Evolutionary conservation across 108 stramenopile species (phyloP).

Genomic region (Nannochloropsis gaditana): DNA sequence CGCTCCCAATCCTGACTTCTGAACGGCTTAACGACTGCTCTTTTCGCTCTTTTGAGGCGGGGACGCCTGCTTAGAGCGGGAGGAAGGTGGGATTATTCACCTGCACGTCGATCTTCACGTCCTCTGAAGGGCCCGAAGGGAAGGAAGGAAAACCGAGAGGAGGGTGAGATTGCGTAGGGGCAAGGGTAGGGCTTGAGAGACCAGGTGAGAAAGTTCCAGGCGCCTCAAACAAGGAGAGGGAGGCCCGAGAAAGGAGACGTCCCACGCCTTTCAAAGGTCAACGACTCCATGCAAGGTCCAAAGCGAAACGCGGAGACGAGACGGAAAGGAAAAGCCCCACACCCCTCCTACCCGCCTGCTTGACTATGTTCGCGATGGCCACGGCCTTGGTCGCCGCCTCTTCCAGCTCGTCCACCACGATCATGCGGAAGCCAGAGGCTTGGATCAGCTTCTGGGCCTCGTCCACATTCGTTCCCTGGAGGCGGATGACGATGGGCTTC

Average conservation of each 20-base stretch:
- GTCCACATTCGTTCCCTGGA: conserved; percentile 88
- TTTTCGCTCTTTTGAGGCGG: no score
- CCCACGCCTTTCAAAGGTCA: no score
- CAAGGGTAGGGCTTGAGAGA: neutral
- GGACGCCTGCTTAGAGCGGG: neutral
- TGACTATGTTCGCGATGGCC: conserved; percentile 52
- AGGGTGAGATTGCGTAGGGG: neutral
- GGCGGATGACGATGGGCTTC: conserved; percentile 78
- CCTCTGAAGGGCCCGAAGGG: neutral
- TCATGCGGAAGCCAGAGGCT: conserved; percentile 58
- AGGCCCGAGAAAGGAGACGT: neutral
- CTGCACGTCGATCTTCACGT: neutral
- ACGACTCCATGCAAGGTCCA: neutral
- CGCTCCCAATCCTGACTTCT: neutral
- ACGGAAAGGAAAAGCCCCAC: neutral
- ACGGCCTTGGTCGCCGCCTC: conserved; percentile 87
- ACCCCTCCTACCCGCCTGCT: conserved; percentile 23
- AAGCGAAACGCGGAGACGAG: conserved; percentile 3
- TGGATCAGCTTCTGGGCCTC: conserved; percentile 23
- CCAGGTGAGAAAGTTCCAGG: neutral
- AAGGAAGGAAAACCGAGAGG: conserved; percentile 6
- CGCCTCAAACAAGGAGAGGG: neutral
- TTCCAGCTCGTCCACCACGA: conserved; percentile 75
- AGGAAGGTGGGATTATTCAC: conserved; percentile 5
- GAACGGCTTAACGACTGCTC: neutral